Percentiles rank a stretch among this genome's conserved stretches.
Conservation (phyloP, 805 yeast species). For the Candida coleopterorum region DNA sequence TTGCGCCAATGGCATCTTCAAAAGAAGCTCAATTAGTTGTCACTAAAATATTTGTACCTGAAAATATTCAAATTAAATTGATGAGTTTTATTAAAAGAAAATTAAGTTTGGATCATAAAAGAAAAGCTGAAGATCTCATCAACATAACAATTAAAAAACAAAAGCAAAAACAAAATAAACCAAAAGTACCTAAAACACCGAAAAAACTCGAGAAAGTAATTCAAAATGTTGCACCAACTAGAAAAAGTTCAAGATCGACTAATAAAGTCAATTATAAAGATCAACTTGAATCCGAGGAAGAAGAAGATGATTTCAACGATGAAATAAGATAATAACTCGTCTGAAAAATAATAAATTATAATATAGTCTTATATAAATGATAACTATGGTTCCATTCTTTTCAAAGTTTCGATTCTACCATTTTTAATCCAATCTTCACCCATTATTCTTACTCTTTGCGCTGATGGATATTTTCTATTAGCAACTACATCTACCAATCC, state of each 20-base stretch:
- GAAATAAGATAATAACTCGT: neutral
- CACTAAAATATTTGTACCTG: conserved; percentile 53
- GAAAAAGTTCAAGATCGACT: conserved; percentile 40
- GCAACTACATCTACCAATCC: conserved; percentile 52
- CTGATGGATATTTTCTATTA: conserved; percentile 62
- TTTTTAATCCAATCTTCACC: conserved; percentile 71
- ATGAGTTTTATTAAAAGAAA: conserved; percentile 20
- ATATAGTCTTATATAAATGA: neutral
- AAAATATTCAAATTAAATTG: conserved; percentile 37
- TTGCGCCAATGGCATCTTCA: conserved; percentile 52
- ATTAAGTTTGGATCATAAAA: conserved; percentile 14
- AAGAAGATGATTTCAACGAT: conserved; percentile 5
- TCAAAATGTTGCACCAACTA: conserved; percentile 21
- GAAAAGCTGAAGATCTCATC: conserved; percentile 15
- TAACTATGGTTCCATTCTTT: conserved; percentile 34
- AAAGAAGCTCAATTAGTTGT: conserved; percentile 55
- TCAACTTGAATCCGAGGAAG: conserved; percentile 10
- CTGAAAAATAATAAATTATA: conserved; percentile 5
- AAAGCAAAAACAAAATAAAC: conserved; percentile 12
- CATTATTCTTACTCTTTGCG: conserved; percentile 67
- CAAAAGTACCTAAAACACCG: conserved; percentile 3
- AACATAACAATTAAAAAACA: conserved; percentile 6
- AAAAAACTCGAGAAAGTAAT: conserved; percentile 1
- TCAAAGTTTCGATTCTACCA: conserved; percentile 43
- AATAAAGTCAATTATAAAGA: conserved; percentile 33